Base-by-base conservation (phyloP, 192 early-diverging fungal species). In the Funneliformis geosporum region DNA sequence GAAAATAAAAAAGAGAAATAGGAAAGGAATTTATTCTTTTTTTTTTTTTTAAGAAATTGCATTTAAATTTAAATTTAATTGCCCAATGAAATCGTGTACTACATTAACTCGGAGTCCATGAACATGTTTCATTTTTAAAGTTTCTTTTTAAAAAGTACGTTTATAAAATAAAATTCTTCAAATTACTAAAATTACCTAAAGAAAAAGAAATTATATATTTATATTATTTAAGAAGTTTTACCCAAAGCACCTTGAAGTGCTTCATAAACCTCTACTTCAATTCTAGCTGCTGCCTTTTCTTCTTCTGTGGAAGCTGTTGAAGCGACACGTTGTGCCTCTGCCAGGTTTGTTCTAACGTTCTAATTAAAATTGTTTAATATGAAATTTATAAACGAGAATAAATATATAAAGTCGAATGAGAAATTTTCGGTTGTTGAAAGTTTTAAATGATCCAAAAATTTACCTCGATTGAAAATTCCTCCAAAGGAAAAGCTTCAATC, bases 191-290 rank as follows among this genome's bases (percentile, higher is more conserved):
- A 33, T 33, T 33, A 33, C 33, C 33, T 33, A 33, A n/a, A n/a
- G n/a, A n/a, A n/a, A n/a, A n/a, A n/a, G n/a, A n/a, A n/a, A n/a
- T n/a, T n/a, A n/a, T n/a, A n/a, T n/a, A n/a, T n/a, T n/a, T n/a
- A n/a, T n/a, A 33, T 33, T 33, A 33, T 33, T 33, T 33, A 33
- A 33, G 33, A 33, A 33, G 33, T 33, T 68, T 73, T 73, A 50
- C 39, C 47, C 78, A 94, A 82, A 40, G 95, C 95, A 79, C 86
- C 84, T 84, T 95, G 90, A 64, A 97, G 85, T 38, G 96, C 90
- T 86, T 97, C 95, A 82, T 92, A 95, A 21, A 96, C 90, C 84
- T 97, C 95, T 23, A 95, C 79, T 86, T 99, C 94, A 79, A 96
- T 87, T 82, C 89, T 93, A 76, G 95, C 97, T 27, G 86, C 89